Percentiles rank a stretch among this genome's conserved stretches.
These are phyloP conservation scores for Aspergillus sp. DNA, from an alignment of 2,329 filamentous ascomycete genomes.

Conservation along the genomic window DNA sequence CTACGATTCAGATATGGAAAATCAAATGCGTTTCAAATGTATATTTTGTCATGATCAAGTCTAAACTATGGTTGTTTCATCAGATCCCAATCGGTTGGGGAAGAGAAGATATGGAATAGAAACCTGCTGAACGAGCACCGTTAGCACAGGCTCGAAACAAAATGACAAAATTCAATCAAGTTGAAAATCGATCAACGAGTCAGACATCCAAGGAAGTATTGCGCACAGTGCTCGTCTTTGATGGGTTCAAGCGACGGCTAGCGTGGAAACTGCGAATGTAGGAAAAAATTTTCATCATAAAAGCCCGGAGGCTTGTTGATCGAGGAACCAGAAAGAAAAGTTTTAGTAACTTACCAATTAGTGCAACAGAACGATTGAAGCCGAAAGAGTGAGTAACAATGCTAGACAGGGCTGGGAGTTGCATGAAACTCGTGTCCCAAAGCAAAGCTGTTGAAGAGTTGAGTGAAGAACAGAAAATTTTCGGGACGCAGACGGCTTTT, in stretches of 20 bases:
- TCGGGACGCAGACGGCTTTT: constrained; percentile 24
- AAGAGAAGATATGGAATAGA: neutral
- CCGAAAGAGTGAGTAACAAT: neutral
- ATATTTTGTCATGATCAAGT: neutral
- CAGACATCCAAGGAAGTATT: constrained; percentile 43
- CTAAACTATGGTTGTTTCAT: neutral
- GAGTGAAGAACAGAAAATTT: constrained; percentile 25
- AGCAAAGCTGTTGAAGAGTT: neutral
- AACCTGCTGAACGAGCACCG: neutral
- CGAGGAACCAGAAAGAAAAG: constrained; percentile 2
- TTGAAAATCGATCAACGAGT: constrained; percentile 14
- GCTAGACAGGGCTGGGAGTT: constrained; percentile 2
- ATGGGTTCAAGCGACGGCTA: constrained; percentile 39
- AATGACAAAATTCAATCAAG: constrained; percentile 17
- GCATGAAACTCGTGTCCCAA: constrained; percentile 7
- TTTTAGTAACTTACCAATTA: constrained; percentile 24
- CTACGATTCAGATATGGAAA: neutral
- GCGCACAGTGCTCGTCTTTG: constrained; percentile 35
- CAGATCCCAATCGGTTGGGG: no score
- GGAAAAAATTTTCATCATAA: constrained; percentile 44
- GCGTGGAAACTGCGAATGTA: constrained; percentile 46
- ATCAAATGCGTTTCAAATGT: neutral
- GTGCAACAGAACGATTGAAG: neutral
- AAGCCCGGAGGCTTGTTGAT: constrained; percentile 21
- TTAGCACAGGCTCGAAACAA: neutral